phyloP scores from a whole-genome alignment of 1,284 basidiomycete species.

The Hypsizygus ulmarius region DNA sequence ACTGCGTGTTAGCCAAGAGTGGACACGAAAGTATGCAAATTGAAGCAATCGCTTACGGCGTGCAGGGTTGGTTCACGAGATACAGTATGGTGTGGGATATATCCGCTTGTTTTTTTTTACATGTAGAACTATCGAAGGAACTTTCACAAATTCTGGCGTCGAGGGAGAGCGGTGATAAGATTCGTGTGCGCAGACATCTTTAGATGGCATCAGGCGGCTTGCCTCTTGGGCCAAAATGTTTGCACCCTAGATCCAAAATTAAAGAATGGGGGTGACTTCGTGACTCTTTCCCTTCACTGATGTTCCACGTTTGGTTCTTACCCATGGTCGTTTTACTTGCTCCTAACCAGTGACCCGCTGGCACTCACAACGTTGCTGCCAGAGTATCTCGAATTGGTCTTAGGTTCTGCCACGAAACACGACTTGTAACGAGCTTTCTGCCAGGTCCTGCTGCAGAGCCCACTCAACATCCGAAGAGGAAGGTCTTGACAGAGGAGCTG shows the following conservation, averaged over 20 bases:
- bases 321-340: constrained; percentile 13
- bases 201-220: constrained; percentile 19
- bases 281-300: constrained; percentile 16
- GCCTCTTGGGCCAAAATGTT: constrained; percentile 15
- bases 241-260: constrained; percentile 24
- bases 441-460: too few species aligned
- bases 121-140: constrained; percentile 9
- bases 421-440: too few species aligned
- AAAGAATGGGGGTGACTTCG: constrained; percentile 20
- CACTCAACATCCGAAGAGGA: too few species aligned
- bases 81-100: background rate
- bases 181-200: constrained; percentile 16
- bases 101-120: constrained; percentile 1
- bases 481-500: background rate
- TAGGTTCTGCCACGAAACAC: too few species aligned
- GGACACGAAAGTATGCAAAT: constrained; percentile 83
- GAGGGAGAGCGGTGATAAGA: constrained; percentile 12
- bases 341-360: constrained; percentile 6
- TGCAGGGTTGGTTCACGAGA: background rate
- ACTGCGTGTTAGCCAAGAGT: constrained; percentile 85
- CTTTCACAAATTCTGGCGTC: constrained; percentile 7
- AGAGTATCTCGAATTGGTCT: too few species aligned
- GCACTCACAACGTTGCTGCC: background rate
- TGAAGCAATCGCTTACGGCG: constrained; percentile 15
- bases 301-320: constrained; percentile 9